A percentile compares a stretch with the other conserved stretches of the same genome.
phyloP scores from a whole-genome alignment of 2,329 filamentous ascomycete species.

The Septoria petroselini region DNA sequence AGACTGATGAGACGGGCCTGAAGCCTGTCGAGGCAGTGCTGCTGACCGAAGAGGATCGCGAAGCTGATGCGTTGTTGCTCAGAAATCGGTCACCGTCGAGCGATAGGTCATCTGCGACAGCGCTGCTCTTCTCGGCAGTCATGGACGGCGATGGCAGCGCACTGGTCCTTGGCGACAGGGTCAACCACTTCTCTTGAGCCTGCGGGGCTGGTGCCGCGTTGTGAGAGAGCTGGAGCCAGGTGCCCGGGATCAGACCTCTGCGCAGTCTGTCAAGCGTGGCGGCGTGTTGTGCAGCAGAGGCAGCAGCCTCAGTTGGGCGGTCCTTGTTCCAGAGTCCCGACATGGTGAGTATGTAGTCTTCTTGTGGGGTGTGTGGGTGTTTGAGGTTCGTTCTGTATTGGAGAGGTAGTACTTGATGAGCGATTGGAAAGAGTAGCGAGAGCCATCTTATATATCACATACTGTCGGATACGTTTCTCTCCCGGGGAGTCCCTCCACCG shows the following conservation, averaged over 20 bases:
- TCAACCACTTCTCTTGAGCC: conserved; percentile 12
- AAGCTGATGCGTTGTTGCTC: conserved; percentile 13
- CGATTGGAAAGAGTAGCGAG: neutral
- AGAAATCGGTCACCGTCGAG: conserved; percentile 13
- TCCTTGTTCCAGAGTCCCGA: conserved; percentile 20
- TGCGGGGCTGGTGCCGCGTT: conserved; percentile 4
- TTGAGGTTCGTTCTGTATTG: neutral
- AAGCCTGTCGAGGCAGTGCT: conserved; percentile 1
- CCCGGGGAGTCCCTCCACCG: conserved; percentile 4
- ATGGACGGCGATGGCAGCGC: conserved; percentile 12
- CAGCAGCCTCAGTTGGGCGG: neutral
- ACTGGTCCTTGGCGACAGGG: conserved; percentile 4
- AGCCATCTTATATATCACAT: conserved; percentile 10
- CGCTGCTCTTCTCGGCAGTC: neutral
- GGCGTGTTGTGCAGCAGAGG: conserved; percentile 7
- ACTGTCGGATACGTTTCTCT: neutral
- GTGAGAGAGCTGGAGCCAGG: conserved; percentile 24
- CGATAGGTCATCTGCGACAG: conserved; percentile 9
- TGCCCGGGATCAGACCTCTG: conserved; percentile 20
- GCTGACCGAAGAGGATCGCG: conserved; percentile 11
- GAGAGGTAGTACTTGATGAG: neutral
- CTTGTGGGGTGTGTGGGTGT: neutral
- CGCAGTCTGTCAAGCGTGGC: conserved; percentile 14
- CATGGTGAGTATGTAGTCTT: conserved; percentile 18
- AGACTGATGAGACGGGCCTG: conserved; percentile 7